Conservation (phyloP, 257 asterid species). For the Nicotiana paniculata region DNA sequence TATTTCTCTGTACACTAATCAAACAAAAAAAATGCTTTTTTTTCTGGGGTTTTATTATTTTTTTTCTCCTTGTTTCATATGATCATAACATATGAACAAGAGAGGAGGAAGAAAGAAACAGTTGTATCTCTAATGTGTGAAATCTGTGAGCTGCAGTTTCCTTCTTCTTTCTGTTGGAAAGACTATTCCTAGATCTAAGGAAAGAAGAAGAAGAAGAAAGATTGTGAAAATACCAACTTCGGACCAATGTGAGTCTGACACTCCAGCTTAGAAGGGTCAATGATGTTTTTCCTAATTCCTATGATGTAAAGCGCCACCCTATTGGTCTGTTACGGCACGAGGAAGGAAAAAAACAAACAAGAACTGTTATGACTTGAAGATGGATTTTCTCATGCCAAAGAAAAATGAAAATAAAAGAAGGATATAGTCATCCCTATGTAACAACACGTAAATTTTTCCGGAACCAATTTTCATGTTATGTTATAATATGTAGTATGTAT, state of each 20-base stretch:
- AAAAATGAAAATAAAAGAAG: no score
- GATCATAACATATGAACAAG: not conserved
- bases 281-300: not conserved
- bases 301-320: not conserved
- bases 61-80: not conserved
- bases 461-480: no score
- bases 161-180: not conserved
- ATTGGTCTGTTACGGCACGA: not conserved
- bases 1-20: not conserved
- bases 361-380: not conserved
- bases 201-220: not conserved
- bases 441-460: no score
- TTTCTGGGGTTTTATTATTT: not conserved
- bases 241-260: not conserved
- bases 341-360: not conserved
- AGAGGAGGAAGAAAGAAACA: not conserved
- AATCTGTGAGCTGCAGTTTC: not conserved
- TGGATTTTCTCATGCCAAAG: not conserved
- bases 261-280: not conserved
- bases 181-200: conserved; percentile 3
- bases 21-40: not conserved
- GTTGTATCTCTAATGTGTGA: not conserved
- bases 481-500: no score
- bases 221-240: not conserved
- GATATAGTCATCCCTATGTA: no score